Evolutionary conservation across 768 basidiomycete species (phyloP).

Genomic region (Coprinopsis strossmayeri): DNA sequence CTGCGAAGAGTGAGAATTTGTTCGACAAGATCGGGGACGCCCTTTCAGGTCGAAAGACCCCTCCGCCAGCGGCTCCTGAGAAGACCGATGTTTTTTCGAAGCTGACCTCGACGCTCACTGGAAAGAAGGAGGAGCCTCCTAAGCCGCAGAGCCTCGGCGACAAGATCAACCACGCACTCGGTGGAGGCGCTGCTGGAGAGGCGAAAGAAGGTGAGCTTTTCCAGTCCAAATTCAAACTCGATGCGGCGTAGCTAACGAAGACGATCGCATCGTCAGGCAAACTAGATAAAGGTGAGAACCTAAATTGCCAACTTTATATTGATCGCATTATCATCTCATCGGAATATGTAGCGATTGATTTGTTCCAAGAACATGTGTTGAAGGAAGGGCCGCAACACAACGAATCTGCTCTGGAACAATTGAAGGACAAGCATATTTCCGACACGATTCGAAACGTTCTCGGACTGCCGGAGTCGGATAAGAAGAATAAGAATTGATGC

Average conservation of each 20-base stretch:
- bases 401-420: constrained; percentile 32
- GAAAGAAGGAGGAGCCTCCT: constrained; percentile 11
- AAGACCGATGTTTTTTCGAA: constrained; percentile 11
- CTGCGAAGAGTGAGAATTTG: constrained; percentile 8
- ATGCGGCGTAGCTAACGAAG: too few species aligned
- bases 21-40: constrained; percentile 12
- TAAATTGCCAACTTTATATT: neutral
- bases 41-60: constrained; percentile 6
- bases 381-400: constrained; percentile 29
- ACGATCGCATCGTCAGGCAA: constrained; percentile 2
- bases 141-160: constrained; percentile 11
- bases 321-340: too few species aligned
- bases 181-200: constrained; percentile 19
- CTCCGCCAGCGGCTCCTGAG: constrained; percentile 9
- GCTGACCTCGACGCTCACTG: constrained; percentile 9
- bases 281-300: constrained; percentile 25
- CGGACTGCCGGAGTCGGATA: too few species aligned
- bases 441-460: constrained; percentile 23
- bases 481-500: too few species aligned
- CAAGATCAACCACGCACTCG: constrained; percentile 18
- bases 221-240: neutral
- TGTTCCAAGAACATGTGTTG: constrained; percentile 35
- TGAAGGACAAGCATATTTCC: constrained; percentile 34
- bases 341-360: constrained; percentile 36
- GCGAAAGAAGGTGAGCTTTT: constrained; percentile 17